Evolutionary conservation across 2,329 filamentous ascomycete species (phyloP), one percentile per base, ranked within the genome.

Genomic region (Alternaria arbusti): DNA sequence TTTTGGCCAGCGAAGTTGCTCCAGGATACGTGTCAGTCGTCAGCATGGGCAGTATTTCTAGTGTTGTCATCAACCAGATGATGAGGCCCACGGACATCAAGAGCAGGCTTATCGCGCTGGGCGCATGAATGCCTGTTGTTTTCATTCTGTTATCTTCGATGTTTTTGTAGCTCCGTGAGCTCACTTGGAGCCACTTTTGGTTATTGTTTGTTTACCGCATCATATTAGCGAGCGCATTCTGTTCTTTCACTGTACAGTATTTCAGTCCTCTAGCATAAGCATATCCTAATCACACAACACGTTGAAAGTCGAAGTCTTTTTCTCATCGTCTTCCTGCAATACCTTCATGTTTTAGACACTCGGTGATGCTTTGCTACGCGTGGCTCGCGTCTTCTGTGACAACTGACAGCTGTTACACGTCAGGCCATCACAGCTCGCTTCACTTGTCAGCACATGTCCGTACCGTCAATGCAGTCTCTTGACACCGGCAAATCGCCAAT

Each of bases 1-100:
- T 85, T 8, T 72, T 85, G 66, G 80, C 81, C 9, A 70, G 65
- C 6, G 83, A 85, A 64, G 77, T 84, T 15, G 75, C 79, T 30
- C 81, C 82, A 0, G 79, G 78, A 1, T 84, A 84, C 67, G 77
- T 85, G 25, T 78, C 71, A 57, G 66, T 82, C 20, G 66, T 82
- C 17, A 72, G 69, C 36, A 79, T 79, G 63, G 80, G 80, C 49
- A 65, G 70, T 60, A 75, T 85, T 52, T 79, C 78, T 51, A 83
- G 80, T 28, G 80, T 85, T 5, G 81, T 84, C 17, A 74, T 85
- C 36, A 82, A 79, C 57, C 71, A 69, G 60, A 66, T 67, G 11
- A 73, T 77, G 70, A 75, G 78, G 49, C 76, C 76, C 2, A 45
- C 69, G 54, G 77, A 80, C 64, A 67, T 81, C 10, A 77, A 72